Evolutionary conservation across 306 rosid species (phyloP), one percentile per base, ranked within the genome.

Genomic region (Arachis stenosperma): DNA sequence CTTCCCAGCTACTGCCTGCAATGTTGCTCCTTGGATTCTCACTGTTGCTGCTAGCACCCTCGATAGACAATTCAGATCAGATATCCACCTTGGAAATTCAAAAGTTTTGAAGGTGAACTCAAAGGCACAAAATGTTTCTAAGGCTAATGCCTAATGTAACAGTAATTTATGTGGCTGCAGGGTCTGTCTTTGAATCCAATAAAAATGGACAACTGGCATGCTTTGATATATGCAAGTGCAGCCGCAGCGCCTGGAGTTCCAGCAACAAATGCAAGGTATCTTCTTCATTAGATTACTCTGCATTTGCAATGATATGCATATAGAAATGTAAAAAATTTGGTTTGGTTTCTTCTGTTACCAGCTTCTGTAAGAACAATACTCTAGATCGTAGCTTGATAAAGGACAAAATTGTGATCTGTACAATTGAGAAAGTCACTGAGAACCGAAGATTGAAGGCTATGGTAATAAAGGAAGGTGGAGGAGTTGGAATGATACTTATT

Each of bases 11-110:
- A 86, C 96, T 41, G 96, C 96, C 9, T 39, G 76, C 82, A 90
- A 88, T 56, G 88, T 88, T 77, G 92, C 92, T 79, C 91, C 96
- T 44, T 88, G 92, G 92, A 88, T 88, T 77, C 86, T 90, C 75
- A 90, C 92, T 54, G 89, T 86, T 65, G 96, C 96, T 77, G 91
- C 96, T 36, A 86, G 92, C 86, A 57, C 86, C 0, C 3, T 84
- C 50, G 89, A 88, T 43, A 81, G 92, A 70, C 86, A 88, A 61
- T 86, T 88, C 85, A 77, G 78, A 58, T 82, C 96, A 75, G 69
- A 86, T 22, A 60, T 90, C 48, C 63, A 77, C 70, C 92, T 90
- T 1, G 91, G 96, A 9, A 84, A 86, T 65, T 84, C 84, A 6
- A 88, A 77, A 78, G 65, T 86, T 75, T 62, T 86, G 29, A 88